Evolutionary conservation across 2,329 filamentous ascomycete genomes (phyloP).

Genomic region (Teratosphaeria epicoccoides): DNA sequence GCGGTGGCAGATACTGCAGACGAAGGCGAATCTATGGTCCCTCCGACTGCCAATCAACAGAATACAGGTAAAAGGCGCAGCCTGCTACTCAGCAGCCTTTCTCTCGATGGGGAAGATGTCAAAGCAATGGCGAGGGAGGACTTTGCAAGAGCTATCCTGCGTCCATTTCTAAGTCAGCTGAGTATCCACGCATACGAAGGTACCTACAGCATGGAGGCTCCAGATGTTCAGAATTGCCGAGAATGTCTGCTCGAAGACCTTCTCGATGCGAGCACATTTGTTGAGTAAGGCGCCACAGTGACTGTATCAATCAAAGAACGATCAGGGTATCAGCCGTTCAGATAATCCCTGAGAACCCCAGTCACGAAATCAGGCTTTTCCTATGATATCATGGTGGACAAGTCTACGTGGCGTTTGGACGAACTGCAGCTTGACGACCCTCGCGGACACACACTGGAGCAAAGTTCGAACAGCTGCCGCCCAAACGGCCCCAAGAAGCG

Average conservation of each 20-base stretch:
- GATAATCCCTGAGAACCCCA: background rate
- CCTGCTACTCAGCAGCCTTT: conserved; percentile 41
- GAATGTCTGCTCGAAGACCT: conserved; percentile 21
- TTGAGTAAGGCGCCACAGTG: conserved; percentile 12
- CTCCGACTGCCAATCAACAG: background rate
- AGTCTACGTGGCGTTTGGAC: no score
- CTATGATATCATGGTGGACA: no score
- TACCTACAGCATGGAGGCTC: conserved; percentile 69
- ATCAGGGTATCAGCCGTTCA: background rate
- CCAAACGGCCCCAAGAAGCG: no score
- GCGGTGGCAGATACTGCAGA: conserved; percentile 22
- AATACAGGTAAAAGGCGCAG: conserved; percentile 10
- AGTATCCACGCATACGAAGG: conserved; percentile 92
- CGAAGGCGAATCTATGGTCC: conserved; percentile 13
- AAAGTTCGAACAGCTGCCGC: no score
- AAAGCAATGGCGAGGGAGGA: conserved; percentile 46
- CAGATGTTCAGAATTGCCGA: conserved; percentile 54
- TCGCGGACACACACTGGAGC: no score
- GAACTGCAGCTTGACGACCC: no score
- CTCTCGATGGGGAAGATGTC: conserved; percentile 45
- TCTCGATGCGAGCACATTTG: conserved; percentile 40
- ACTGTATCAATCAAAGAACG: background rate
- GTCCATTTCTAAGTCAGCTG: conserved; percentile 82
- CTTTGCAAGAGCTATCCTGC: conserved; percentile 64
- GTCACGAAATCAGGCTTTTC: no score